phyloP scores from a whole-genome alignment of 495 filamentous ascomycete genomes.

The Penicillium canescens region DNA sequence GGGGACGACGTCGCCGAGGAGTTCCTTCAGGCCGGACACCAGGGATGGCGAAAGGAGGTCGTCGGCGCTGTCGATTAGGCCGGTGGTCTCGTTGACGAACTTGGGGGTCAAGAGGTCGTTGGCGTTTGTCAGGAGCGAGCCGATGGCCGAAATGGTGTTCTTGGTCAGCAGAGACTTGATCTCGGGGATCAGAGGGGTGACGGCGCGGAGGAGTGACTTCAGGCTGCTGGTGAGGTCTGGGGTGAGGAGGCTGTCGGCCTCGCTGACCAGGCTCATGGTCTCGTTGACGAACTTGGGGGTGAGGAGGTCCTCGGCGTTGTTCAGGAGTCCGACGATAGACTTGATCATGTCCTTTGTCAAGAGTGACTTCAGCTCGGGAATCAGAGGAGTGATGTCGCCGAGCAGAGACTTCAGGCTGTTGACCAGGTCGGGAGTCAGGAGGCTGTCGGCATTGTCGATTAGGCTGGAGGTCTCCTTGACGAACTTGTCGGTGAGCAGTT shows the following conservation, averaged over 20 bases:
- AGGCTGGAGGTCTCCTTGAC: slow-evolving; percentile 36
- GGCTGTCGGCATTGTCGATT: slow-evolving; percentile 33
- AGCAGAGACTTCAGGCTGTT: slow-evolving; percentile 39
- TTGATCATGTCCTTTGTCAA: slow-evolving; percentile 34
- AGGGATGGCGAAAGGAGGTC: slow-evolving; percentile 36
- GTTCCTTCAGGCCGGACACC: slow-evolving; percentile 25
- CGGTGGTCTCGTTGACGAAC: slow-evolving; percentile 41
- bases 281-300: slow-evolving; percentile 39
- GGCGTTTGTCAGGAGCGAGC: slow-evolving; percentile 39
- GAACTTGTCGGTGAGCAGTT: slow-evolving; percentile 37
- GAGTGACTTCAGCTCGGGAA: slow-evolving; percentile 34
- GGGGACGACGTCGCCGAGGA: slow-evolving; percentile 36
- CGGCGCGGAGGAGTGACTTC: slow-evolving; percentile 12
- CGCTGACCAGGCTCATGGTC: slow-evolving; percentile 18
- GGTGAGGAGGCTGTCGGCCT: slow-evolving; percentile 13
- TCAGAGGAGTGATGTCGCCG: slow-evolving; percentile 31
- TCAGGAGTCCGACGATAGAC: slow-evolving; percentile 33
- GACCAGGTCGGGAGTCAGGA: slow-evolving; percentile 38
- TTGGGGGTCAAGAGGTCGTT: slow-evolving; percentile 37
- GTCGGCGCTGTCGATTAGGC: slow-evolving; percentile 39
- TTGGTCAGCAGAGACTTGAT: slow-evolving; percentile 20
- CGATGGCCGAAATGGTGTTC: slow-evolving; percentile 22
- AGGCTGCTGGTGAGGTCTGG: slow-evolving; percentile 8
- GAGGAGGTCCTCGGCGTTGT: slow-evolving; percentile 39
- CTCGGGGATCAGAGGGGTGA: slow-evolving; percentile 24